phyloP scores from a whole-genome alignment of 768 basidiomycete genomes.

The Boletus coccyginus region DNA sequence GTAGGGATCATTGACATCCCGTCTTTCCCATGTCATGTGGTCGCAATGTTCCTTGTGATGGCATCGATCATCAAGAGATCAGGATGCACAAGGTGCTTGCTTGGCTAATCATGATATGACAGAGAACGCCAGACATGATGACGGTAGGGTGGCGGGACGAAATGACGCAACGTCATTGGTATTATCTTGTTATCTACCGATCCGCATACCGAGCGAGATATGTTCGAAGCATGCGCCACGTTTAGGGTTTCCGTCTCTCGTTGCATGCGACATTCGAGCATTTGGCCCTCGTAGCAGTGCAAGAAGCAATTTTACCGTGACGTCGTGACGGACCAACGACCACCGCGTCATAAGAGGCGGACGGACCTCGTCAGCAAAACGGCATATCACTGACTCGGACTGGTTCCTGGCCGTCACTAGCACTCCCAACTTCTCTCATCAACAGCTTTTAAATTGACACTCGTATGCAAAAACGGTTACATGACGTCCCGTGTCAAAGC shows the following conservation, averaged over 20 bases:
- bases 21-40: neutral
- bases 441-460: neutral
- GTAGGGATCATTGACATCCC: neutral
- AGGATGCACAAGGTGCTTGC: too few relatives aligned
- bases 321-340: slow-evolving; percentile 21
- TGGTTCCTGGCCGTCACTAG: slow-evolving; percentile 1
- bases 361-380: neutral
- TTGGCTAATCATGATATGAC: too few relatives aligned
- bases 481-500: neutral
- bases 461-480: slow-evolving; percentile 3
- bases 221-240: neutral
- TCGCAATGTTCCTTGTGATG: neutral
- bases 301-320: neutral
- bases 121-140: slow-evolving; percentile 1
- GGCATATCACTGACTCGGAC: neutral
- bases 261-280: neutral
- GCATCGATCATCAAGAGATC: neutral
- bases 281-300: neutral
- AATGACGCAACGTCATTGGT: neutral
- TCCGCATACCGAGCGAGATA: slow-evolving; percentile 9
- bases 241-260: neutral
- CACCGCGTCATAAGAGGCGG: slow-evolving; percentile 14
- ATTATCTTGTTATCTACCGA: slow-evolving; percentile 8
- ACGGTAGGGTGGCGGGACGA: neutral
- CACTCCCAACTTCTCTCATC: too few relatives aligned